These are phyloP conservation scores for Amanita subjunquillea DNA, from an alignment of 768 basidiomycete species.

Conservation along the genomic window DNA sequence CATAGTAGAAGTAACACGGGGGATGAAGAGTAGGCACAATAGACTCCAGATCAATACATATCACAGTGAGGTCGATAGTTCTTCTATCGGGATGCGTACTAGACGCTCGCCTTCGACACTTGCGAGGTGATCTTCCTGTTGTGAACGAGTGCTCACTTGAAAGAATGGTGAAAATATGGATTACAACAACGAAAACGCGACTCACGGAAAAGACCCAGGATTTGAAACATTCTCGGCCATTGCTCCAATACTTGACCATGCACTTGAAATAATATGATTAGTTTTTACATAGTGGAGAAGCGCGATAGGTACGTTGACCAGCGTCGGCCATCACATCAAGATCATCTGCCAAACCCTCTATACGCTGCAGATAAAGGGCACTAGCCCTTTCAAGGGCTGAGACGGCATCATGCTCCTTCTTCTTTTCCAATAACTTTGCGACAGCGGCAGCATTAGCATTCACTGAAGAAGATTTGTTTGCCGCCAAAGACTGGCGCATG, in stretches of 20 bases:
- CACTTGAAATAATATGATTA: constrained; percentile 20
- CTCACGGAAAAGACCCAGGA: constrained; percentile 60
- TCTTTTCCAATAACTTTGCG: constrained; percentile 61
- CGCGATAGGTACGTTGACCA: constrained; percentile 41
- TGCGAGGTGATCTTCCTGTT: not conserved
- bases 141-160: not conserved
- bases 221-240: constrained; percentile 79
- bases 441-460: constrained; percentile 32
- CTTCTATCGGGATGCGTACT: constrained; percentile 67
- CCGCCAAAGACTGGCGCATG: constrained; percentile 50
- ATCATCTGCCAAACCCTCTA: constrained; percentile 60
- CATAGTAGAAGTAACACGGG: constrained; percentile 32
- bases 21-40: constrained; percentile 18
- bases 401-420: constrained; percentile 73
- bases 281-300: not conserved
- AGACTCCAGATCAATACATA: constrained; percentile 13
- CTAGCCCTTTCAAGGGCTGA: constrained; percentile 61
- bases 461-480: constrained; percentile 34
- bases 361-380: constrained; percentile 51
- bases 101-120: constrained; percentile 42
- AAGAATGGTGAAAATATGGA: not conserved
- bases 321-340: constrained; percentile 73
- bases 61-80: constrained; percentile 22
- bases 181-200: constrained; percentile 4
- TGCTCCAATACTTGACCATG: constrained; percentile 71